A percentile compares a stretch with the other conserved stretches of the same genome.
These are phyloP conservation scores for Nigrospora sphaerica DNA, from an alignment of 2,329 filamentous ascomycete species.

Conservation along the genomic window DNA sequence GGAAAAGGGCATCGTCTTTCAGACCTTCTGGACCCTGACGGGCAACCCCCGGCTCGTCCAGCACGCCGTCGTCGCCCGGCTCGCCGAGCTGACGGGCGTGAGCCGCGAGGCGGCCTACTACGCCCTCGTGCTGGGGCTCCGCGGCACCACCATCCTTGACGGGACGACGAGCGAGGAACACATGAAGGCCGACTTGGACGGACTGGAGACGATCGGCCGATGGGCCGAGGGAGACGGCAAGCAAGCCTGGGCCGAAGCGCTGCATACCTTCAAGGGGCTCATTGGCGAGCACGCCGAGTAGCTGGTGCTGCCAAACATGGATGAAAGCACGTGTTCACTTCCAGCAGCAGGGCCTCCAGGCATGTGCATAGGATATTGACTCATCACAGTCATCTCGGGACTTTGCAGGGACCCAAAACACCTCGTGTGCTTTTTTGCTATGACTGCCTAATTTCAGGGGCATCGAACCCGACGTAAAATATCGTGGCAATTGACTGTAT, in stretches of 20 bases:
- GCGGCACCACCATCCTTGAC: slow-evolving; percentile 33
- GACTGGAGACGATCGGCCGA: slow-evolving; percentile 28
- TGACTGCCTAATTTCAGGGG: no score
- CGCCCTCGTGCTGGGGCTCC: slow-evolving; percentile 39
- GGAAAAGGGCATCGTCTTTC: slow-evolving; percentile 34
- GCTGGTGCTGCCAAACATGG: no score
- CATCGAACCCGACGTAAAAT: no score
- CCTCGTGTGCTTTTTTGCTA: no score
- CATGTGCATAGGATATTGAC: no score
- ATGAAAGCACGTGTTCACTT: not conserved
- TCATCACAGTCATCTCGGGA: no score
- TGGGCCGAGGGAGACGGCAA: slow-evolving; percentile 35
- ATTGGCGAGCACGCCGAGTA: slow-evolving; percentile 12
- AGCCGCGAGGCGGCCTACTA: slow-evolving; percentile 34
- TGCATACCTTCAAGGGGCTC: slow-evolving; percentile 37
- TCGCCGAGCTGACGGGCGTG: slow-evolving; percentile 37
- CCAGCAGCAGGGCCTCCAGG: no score
- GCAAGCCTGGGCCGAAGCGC: slow-evolving; percentile 39
- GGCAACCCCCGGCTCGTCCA: slow-evolving; percentile 34
- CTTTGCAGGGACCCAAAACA: no score
- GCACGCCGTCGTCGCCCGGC: slow-evolving; percentile 35
- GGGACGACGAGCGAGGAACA: slow-evolving; percentile 37
- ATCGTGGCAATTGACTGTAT: no score
- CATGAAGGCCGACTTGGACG: slow-evolving; percentile 43
- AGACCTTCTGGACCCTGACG: slow-evolving; percentile 48